Conservation (phyloP, 495 filamentous ascomycete genomes). For the Bacidia rubella region DNA sequence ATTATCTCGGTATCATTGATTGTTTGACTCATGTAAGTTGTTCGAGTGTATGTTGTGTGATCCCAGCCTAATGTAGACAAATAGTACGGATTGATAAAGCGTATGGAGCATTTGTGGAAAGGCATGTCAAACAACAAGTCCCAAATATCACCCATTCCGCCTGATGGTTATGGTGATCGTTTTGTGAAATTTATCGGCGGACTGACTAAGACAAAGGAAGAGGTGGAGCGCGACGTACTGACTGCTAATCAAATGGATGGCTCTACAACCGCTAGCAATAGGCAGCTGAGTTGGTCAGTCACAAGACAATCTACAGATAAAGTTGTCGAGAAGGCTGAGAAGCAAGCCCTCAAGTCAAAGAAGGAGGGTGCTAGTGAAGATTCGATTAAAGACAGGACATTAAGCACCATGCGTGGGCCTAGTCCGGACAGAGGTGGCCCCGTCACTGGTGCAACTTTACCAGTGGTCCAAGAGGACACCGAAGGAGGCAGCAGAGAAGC, state of each 20-base stretch:
- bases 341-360: constrained; percentile 29
- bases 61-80: constrained; percentile 16
- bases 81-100: constrained; percentile 81
- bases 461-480: constrained; percentile 81
- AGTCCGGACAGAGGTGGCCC: constrained; percentile 40
- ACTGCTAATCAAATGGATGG: constrained; percentile 31
- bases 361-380: constrained; percentile 39
- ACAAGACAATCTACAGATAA: constrained; percentile 31
- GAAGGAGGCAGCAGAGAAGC: constrained; percentile 53
- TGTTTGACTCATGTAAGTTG: constrained; percentile 81
- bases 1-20: constrained; percentile 96
- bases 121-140: constrained; percentile 65
- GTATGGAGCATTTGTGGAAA: constrained; percentile 85
- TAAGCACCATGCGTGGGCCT: constrained; percentile 39
- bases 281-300: constrained; percentile 10
- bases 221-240: constrained; percentile 52
- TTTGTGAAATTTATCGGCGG: constrained; percentile 87
- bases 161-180: constrained; percentile 80
- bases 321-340: constrained; percentile 37
- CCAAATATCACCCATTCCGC: constrained; percentile 88
- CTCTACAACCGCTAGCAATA: constrained; percentile 19
- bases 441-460: constrained; percentile 54
- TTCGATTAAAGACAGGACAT: constrained; percentile 34
- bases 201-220: constrained; percentile 79
- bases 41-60: neutral